These are phyloP conservation scores for Neonectria coccinea DNA, from an alignment of 2,329 filamentous ascomycete species.

Conservation along the genomic window DNA sequence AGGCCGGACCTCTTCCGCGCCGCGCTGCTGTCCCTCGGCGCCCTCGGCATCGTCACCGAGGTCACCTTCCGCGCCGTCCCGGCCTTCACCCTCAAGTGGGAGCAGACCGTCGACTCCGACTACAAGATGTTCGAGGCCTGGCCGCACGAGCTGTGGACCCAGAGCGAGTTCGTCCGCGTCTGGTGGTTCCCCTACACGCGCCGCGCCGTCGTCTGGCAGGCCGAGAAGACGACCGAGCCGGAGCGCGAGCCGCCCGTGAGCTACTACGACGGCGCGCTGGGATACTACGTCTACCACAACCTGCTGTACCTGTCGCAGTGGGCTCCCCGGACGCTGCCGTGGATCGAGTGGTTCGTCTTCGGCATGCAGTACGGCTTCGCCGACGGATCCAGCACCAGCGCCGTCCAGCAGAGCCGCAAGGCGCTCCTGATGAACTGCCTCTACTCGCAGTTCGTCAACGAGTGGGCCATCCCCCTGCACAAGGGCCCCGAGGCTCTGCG, in stretches of 20 bases:
- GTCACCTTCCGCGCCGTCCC: conserved; percentile 86
- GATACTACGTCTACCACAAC: conserved; percentile 93
- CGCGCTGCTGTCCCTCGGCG: conserved; percentile 86
- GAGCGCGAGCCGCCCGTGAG: conserved; percentile 69
- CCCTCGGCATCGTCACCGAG: conserved; percentile 90
- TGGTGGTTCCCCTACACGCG: conserved; percentile 98
- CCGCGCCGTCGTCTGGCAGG: conserved; percentile 88
- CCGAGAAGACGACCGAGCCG: conserved; percentile 78
- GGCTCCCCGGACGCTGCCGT: conserved; percentile 82
- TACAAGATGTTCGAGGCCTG: conserved; percentile 76
- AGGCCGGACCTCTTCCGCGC: conserved; percentile 88
- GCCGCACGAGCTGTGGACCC: conserved; percentile 81
- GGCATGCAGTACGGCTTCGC: conserved; percentile 97
- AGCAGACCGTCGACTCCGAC: conserved; percentile 81
- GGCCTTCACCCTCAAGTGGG: conserved; percentile 87
- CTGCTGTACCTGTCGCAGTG: conserved; percentile 84
- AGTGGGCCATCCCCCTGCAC: conserved; percentile 91
- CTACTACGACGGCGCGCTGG: conserved; percentile 85
- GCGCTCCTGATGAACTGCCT: conserved; percentile 96
- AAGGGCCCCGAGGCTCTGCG: conserved; percentile 88
- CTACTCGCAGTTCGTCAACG: conserved; percentile 98
- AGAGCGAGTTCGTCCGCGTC: conserved; percentile 88
- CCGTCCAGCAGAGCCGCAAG: conserved; percentile 81
- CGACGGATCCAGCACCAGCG: conserved; percentile 74
- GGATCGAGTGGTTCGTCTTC: conserved; percentile 96